Conservation (phyloP, 1,284 basidiomycete species). For the Meripilus lineatus region DNA sequence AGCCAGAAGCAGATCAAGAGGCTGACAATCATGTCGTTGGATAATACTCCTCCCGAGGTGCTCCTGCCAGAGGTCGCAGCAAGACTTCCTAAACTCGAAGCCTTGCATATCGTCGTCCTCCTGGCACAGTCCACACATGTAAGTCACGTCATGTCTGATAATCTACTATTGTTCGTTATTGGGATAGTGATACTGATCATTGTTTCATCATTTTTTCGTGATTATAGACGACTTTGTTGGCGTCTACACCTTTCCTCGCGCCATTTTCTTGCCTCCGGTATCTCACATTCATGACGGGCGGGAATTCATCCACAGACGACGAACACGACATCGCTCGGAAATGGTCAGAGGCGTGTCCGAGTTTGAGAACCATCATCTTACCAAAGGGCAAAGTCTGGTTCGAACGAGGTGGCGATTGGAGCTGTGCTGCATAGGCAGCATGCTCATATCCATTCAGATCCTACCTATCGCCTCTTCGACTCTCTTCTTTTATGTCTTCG, state of each 20-base stretch:
- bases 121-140: slow-evolving; percentile 40
- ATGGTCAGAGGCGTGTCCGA: slow-evolving; percentile 38
- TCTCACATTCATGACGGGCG: slow-evolving; percentile 38
- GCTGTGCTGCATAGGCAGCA: no score
- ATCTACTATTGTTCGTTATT: neutral
- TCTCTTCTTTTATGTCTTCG: no score
- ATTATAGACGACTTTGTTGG: slow-evolving; percentile 27
- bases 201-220: neutral
- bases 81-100: slow-evolving; percentile 45
- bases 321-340: slow-evolving; percentile 30
- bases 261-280: slow-evolving; percentile 32
- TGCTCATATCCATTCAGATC: no score
- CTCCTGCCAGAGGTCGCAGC: slow-evolving; percentile 42
- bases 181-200: neutral
- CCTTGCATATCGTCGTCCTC: slow-evolving; percentile 51
- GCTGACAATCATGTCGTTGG: slow-evolving; percentile 56
- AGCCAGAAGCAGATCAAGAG: slow-evolving; percentile 38
- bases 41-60: slow-evolving; percentile 34
- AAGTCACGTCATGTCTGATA: slow-evolving; percentile 23
- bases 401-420: slow-evolving; percentile 22
- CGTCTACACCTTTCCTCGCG: slow-evolving; percentile 21
- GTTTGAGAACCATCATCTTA: slow-evolving; percentile 39
- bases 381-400: slow-evolving; percentile 40
- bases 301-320: slow-evolving; percentile 13
- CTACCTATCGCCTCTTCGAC: no score